phyloP scores from a whole-genome alignment of 306 rosid species.

The Abrus precatorius region DNA sequence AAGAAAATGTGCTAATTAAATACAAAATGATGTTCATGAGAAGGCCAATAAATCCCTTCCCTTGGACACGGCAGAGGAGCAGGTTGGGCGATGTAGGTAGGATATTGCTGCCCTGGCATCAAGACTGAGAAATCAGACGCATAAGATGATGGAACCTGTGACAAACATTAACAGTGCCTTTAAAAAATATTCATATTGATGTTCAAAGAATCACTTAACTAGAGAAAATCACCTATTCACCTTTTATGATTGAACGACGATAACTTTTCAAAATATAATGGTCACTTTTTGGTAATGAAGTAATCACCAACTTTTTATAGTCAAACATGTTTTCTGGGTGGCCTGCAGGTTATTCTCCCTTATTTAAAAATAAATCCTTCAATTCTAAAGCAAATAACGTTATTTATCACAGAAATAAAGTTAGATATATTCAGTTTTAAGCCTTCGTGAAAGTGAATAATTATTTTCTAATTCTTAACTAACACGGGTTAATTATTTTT shows the following conservation, averaged over 20 bases:
- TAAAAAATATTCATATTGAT: background rate
- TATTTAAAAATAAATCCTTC: background rate
- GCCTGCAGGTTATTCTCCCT: background rate
- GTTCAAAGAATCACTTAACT: slow-evolving; percentile 3
- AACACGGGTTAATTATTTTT: slow-evolving; percentile 1
- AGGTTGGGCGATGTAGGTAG: slow-evolving; percentile 86
- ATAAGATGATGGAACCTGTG: slow-evolving; percentile 65
- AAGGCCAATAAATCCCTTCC: slow-evolving; percentile 80
- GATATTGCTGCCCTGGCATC: slow-evolving; percentile 94
- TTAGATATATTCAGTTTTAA: background rate
- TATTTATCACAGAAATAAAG: slow-evolving; percentile 1
- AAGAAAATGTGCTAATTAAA: slow-evolving; percentile 47
- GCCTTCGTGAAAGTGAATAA: background rate
- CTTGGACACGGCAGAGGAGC: slow-evolving; percentile 88
- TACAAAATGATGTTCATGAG: slow-evolving; percentile 70
- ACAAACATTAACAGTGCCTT: slow-evolving; percentile 3
- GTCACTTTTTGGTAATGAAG: background rate
- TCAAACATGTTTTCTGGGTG: slow-evolving; percentile 7
- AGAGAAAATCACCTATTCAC: background rate
- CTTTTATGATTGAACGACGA: background rate
- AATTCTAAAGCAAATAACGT: background rate
- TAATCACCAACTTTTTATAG: slow-evolving; percentile 10
- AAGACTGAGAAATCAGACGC: slow-evolving; percentile 77
- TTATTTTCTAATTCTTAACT: background rate
- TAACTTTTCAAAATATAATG: background rate